Evolutionary conservation across 345 rosid genomes (phyloP), one percentile per base, ranked within the genome.

Genomic region (Noccaea bulbosa): DNA sequence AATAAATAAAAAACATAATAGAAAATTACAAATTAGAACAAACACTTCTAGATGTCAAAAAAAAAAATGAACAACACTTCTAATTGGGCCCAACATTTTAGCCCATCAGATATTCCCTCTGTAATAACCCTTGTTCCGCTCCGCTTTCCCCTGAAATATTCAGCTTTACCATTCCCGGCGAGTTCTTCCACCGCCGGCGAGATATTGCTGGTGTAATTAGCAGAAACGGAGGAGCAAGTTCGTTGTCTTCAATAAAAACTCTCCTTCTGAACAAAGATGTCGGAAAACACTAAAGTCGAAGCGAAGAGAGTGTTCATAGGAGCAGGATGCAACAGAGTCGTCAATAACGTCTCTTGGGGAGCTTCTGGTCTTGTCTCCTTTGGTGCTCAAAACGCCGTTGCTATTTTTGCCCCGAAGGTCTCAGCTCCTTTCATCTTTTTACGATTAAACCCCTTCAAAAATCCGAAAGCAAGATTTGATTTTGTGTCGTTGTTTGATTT

Each of bases 281-380:
- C 79, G 4, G 62, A 24, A 43, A 52, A 30, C 6, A 58, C 61
- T n/a, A 74, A 73, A 68, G 82, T 80, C 6, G 83, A 80, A 74
- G 80, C 76, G 37, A 82, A 84, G 73, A 83, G 86, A 58, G 82
- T 80, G 74, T 91, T 93, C 75, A 86, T 88, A 62, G 96, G 89
- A 78, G 96, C 96, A 62, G 96, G 96, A 60, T 93, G 98, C 86
- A 93, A 91, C 78, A 82, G 94, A 65, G 81, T 86, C 11, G 94
- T 93, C 45, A 90, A 88, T 74, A 93, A 91, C 80, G 87, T 87
- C 32, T 93, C 97, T 12, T 93, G 98, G 96, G 98, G 96, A 35
- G 89, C 92, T 65, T 87, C 67, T 68, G 88, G 67, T 78, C 85
- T 90, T 59, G 86, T 91, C 58, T 78, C 97, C 22, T 91, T 86